Evolutionary conservation across 352 stramenopile genomes (phyloP), one percentile per base, ranked within the genome.

Genomic region (Lagenidium sp.): DNA sequence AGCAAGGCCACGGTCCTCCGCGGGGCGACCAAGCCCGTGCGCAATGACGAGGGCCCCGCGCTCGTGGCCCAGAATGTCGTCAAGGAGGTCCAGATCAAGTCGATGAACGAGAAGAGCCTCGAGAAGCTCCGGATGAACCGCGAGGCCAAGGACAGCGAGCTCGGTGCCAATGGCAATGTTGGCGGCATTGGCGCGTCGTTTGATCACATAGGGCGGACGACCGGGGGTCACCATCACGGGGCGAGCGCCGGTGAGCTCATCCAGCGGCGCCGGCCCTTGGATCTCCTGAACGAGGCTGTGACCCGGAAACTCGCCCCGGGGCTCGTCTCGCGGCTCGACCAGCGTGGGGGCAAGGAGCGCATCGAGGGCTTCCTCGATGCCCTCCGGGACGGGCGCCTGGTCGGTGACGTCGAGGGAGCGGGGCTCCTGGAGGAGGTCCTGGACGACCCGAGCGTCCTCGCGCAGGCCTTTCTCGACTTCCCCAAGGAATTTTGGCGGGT

Each of bases 41-140:
- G 72, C n/a, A 83, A 84, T 15, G 79, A 90, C 37, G 67, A 68
- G 20, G 66, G 58, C 13, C 72, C 76, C 0, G 52, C 70, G 7
- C 38, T 83, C 2, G 65, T 77, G 51, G 69, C 82, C 16, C 65
- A 86, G 43, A 64, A 93, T 15, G 67, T 88, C 12, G 84, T 95
- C 16, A 85, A 90, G 48, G 75, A 95, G 40, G 85, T 96, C 19
- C 71, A 95, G 52, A 94, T 96, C 46, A 94, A 94, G 51, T 77
- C 88, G 18, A 81, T 94, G 36, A 88, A 86, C 51, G 68, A 86
- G 21, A 77, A 82, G 48, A 85, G 81, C 12, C 57, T 95, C 7
- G 82, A 91, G 39, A 88, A 93, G 44, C 60, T 95, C 24, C 75
- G 83, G 1, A 63, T 71, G 21, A 89, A 65, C 24, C 67, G 74